Base-by-base conservation (phyloP, 352 stramenopile genomes). In the Phytophthora multivora region DNA sequence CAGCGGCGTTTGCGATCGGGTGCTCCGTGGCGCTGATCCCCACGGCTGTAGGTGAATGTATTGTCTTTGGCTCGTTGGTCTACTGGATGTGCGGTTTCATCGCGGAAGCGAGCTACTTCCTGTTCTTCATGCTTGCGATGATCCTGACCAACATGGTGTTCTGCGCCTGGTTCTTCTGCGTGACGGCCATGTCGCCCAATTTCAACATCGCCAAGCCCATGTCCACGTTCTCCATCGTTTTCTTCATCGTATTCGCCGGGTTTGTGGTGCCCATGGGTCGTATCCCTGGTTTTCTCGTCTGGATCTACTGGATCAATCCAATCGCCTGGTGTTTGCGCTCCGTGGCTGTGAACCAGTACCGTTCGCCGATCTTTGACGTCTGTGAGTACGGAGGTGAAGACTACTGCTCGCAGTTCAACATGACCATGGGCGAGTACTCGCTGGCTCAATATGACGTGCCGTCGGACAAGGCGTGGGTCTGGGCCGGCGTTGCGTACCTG, bases 21-120 rank as follows among this genome's bases (percentile, higher is more conserved):
- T 59, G 25, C 5, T 31, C 54, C 1, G 33, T 52, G 21, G 35
- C 51, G 6, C 41, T 59, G 5, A 45, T 76, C 26, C 47, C 70
- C 41, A 64, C 67, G 41, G 31, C 52, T 71, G 7, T 70, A 12
- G 50, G 80, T n/a, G 81, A 91, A 66, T 74, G 73, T 9, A 50
- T 89, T 10, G 57, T 87, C 16, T 91, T 95, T 63, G 96, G 82
- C 15, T 79, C 67, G 9, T 58, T 96, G 23, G 61, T 97, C 12
- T 97, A 97, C 62, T 97, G 84, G 78, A 90, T 97, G 77, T 77
- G 87, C 47, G 87, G 87, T 15, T 79, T 95, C 50, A 55, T 64
- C 25, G 33, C 42, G 18, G 25, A 40, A 23, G 51, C 16, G 9
- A 54, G 42, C 3, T 51, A 43, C 30, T 66, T 61, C 18, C 23